These are phyloP conservation scores for Tolypocladium guangdongense DNA, from an alignment of 2,329 filamentous ascomycete species.

Conservation along the genomic window DNA sequence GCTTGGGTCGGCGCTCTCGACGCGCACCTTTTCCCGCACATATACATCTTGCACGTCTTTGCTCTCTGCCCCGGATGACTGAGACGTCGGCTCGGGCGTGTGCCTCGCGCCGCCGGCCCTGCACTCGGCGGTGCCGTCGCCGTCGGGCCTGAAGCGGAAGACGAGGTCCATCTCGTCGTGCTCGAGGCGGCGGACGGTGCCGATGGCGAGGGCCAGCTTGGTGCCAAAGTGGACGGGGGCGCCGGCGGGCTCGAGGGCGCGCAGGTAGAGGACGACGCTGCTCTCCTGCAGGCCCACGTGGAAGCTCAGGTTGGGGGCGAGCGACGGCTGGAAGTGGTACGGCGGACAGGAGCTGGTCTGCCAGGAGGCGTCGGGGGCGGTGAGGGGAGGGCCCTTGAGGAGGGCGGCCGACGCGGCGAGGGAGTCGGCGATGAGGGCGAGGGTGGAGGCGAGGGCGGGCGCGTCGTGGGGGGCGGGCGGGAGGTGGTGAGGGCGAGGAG, in stretches of 20 bases:
- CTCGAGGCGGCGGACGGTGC: conserved; percentile 50
- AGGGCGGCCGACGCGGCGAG: conserved; percentile 39
- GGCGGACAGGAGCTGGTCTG: conserved; percentile 30
- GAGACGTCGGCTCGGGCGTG: conserved; percentile 12
- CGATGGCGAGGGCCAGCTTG: conserved; percentile 61
- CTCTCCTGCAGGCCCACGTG: conserved; percentile 61
- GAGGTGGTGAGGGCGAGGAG: conserved; percentile 68
- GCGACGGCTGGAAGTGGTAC: conserved; percentile 30
- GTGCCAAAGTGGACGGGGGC: conserved; percentile 49
- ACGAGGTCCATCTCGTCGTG: conserved; percentile 73
- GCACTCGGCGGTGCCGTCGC: conserved; percentile 15
- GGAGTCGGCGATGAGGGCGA: conserved; percentile 44
- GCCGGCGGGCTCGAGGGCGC: conserved; percentile 58
- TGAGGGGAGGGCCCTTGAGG: conserved; percentile 41
- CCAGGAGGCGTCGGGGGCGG: conserved; percentile 31
- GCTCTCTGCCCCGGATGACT: conserved; percentile 8
- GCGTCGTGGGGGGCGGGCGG: conserved; percentile 43
- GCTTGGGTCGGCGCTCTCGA: conserved; percentile 83
- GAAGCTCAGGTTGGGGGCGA: conserved; percentile 59
- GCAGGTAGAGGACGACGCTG: conserved; percentile 56
- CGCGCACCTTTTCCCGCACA: conserved; percentile 79
- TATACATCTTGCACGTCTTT: conserved; percentile 49
- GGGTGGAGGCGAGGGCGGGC: conserved; percentile 43
- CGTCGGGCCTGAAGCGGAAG: conserved; percentile 49
- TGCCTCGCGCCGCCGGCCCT: conserved; percentile 13